phyloP scores from a whole-genome alignment of 140 eudicot species.

The Anethum foeniculum region DNA sequence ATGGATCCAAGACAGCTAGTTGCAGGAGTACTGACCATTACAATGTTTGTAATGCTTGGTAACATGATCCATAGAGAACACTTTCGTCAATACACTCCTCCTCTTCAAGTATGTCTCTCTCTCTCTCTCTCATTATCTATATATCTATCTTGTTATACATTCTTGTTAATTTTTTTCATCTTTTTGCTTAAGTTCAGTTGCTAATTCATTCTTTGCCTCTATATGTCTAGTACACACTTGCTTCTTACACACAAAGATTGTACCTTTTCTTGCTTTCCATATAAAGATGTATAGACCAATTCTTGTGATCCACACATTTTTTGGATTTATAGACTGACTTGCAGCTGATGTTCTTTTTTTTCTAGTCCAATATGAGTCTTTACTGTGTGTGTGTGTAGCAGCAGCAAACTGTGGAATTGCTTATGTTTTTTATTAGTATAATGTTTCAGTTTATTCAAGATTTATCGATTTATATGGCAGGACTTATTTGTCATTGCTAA shows the following conservation, averaged over 20 bases:
- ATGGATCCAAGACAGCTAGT: constrained; percentile 85
- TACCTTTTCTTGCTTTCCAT: background rate
- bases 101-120: constrained; percentile 25
- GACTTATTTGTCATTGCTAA: background rate
- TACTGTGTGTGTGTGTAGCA: background rate
- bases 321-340: background rate
- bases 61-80: constrained; percentile 91
- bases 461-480: background rate
- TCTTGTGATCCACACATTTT: background rate
- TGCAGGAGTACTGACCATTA: constrained; percentile 79
- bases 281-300: background rate
- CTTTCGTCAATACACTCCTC: constrained; percentile 39
- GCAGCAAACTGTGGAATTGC: background rate
- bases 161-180: no score
- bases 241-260: background rate
- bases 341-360: background rate
- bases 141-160: background rate
- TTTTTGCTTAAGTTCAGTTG: background rate
- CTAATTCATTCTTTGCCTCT: background rate
- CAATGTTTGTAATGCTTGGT: constrained; percentile 95
- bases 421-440: background rate
- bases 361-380: background rate
- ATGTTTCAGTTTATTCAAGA: background rate
- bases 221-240: background rate
- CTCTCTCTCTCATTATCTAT: background rate